Conservation (phyloP, 1,284 basidiomycete species). For the Acaromyces ingoldii region DNA sequence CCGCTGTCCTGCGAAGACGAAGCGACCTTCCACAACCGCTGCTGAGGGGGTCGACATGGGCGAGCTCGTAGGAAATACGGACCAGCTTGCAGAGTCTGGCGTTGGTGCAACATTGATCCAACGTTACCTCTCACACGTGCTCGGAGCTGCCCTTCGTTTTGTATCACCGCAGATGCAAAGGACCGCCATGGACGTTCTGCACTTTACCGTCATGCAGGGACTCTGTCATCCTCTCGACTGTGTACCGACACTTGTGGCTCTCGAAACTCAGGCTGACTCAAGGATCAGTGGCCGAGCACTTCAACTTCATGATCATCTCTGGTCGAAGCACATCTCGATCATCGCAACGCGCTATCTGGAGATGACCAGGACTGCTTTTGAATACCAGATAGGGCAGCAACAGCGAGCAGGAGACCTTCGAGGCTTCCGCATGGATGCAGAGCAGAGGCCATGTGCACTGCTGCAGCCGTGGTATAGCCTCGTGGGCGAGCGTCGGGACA, state of each 20-base stretch:
- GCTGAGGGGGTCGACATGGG: conserved; percentile 18
- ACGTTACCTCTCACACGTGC: conserved; percentile 75
- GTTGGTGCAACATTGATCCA: conserved; percentile 90
- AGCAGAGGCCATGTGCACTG: conserved; percentile 61
- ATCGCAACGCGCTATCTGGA: conserved; percentile 77
- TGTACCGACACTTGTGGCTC: conserved; percentile 82
- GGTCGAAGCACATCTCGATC: conserved; percentile 81
- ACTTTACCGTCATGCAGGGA: conserved; percentile 88
- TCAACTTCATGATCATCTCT: conserved; percentile 72
- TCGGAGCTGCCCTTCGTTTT: conserved; percentile 64
- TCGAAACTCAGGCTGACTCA: conserved; percentile 68
- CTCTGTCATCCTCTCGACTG: conserved; percentile 90
- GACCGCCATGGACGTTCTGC: conserved; percentile 82
- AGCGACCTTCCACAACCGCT: not conserved
- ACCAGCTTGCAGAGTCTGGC: conserved; percentile 92
- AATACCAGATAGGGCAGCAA: conserved; percentile 63
- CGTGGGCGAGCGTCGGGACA: conserved; percentile 77
- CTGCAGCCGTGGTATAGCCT: conserved; percentile 85
- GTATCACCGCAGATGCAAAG: conserved; percentile 61
- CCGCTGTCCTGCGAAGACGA: not conserved
- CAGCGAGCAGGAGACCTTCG: no score
- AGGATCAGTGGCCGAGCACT: conserved; percentile 69
- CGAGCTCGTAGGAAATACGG: conserved; percentile 79
- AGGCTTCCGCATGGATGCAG: not conserved
- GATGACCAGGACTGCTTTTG: conserved; percentile 72